Evolutionary conservation across 306 rosid genomes (phyloP).

Genomic region (Cicer pinnatifidum): DNA sequence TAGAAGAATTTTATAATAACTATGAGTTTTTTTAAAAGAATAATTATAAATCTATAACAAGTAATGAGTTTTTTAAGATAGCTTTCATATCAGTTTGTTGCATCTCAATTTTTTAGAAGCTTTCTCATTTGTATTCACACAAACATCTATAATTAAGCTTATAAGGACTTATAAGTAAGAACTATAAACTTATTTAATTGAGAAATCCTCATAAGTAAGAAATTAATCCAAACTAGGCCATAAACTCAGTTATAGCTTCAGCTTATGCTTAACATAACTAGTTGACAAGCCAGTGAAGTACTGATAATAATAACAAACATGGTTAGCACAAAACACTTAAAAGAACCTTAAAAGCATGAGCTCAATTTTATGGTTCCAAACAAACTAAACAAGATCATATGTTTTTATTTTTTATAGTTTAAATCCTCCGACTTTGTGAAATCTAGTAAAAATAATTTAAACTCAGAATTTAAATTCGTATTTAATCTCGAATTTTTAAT

Average conservation of each 20-base stretch:
- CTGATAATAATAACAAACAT: constrained; percentile 1
- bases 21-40: too few species aligned
- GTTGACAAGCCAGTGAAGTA: constrained; percentile 9
- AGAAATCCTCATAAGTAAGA: background rate
- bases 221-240: background rate
- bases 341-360: constrained; percentile 9
- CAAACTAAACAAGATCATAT: background rate
- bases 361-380: background rate
- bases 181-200: background rate
- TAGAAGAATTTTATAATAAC: too few species aligned
- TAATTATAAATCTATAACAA: too few species aligned
- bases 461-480: too few species aligned
- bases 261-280: constrained; percentile 8
- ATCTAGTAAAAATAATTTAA: too few species aligned
- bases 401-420: too few species aligned
- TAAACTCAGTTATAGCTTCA: background rate
- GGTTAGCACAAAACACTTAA: background rate
- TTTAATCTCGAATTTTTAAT: too few species aligned
- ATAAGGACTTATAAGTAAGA: background rate
- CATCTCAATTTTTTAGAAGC: background rate
- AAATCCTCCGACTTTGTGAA: too few species aligned
- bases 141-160: background rate
- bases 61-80: background rate
- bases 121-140: background rate
- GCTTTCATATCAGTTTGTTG: background rate